A percentile compares a stretch with the other conserved stretches of the same genome.
Conservation (phyloP, 345 rosid genomes). For the Rhizophora apiculata region DNA sequence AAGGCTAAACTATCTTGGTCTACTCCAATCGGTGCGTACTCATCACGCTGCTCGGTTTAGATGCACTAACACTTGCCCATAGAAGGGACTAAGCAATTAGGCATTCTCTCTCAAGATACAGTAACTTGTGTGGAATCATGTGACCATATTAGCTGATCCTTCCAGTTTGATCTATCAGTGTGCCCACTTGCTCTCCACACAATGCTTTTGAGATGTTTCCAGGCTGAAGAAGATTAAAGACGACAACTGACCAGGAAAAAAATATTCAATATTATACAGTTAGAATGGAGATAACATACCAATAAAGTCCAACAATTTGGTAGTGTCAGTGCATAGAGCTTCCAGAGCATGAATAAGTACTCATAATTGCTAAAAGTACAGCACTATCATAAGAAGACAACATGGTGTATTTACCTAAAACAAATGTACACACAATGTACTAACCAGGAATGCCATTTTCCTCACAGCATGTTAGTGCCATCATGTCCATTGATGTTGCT, state of each 20-base stretch:
- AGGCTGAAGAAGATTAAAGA: background rate
- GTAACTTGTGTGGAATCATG: background rate
- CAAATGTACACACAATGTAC: background rate
- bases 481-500: constrained; percentile 5
- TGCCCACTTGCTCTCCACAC: constrained; percentile 8
- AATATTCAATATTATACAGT: background rate
- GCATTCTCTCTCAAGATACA: background rate
- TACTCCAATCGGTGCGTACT: background rate
- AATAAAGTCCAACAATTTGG: no score
- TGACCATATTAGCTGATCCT: constrained; percentile 24
- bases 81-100: background rate
- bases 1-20: background rate
- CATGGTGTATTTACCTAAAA: no score
- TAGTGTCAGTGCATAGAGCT: no score
- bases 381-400: no score
- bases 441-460: constrained; percentile 4
- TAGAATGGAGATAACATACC: background rate
- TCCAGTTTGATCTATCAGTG: constrained; percentile 29
- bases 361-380: no score
- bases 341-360: no score
- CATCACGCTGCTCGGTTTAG: background rate
- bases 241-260: background rate
- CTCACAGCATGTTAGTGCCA: background rate
- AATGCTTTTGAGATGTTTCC: background rate
- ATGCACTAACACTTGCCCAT: background rate